Percentiles rank a stretch among this genome's conserved stretches.
phyloP scores from a whole-genome alignment of 1,284 basidiomycete genomes.

The Ganoderma multipileum region DNA sequence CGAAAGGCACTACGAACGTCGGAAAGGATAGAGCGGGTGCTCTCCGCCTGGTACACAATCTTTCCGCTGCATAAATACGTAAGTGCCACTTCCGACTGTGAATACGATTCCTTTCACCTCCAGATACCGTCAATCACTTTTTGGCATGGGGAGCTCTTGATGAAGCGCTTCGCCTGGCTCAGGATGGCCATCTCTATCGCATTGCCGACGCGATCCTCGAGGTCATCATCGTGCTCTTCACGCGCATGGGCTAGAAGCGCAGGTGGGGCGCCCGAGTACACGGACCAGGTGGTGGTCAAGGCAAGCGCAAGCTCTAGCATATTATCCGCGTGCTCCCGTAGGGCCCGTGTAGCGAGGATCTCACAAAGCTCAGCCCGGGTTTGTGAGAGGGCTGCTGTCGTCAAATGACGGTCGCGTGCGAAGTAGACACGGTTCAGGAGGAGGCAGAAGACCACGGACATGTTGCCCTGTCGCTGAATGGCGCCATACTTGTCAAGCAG shows the following conservation, averaged over 20 bases:
- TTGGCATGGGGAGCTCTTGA: conserved; percentile 86
- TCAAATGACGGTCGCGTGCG: conserved; percentile 72
- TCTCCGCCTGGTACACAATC: conserved; percentile 90
- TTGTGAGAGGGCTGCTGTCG: conserved; percentile 70
- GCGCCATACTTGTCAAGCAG: conserved; percentile 76
- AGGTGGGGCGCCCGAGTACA: conserved; percentile 84
- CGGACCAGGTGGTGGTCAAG: conserved; percentile 87
- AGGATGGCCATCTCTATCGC: conserved; percentile 93
- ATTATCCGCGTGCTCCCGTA: conserved; percentile 80
- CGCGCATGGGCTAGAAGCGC: conserved; percentile 66
- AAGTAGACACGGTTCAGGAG: conserved; percentile 92
- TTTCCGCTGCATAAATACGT: conserved; percentile 61
- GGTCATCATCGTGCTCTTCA: conserved; percentile 75
- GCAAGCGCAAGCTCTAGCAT: conserved; percentile 81
- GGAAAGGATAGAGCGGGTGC: conserved; percentile 84
- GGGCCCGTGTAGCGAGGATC: conserved; percentile 83
- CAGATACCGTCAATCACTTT: conserved; percentile 86
- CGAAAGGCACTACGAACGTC: conserved; percentile 61
- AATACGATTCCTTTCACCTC: conserved; percentile 53
- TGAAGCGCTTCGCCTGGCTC: conserved; percentile 84
- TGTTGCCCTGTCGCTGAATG: conserved; percentile 70
- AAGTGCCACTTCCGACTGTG: conserved; percentile 5
- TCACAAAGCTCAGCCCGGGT: conserved; percentile 88
- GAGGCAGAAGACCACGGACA: conserved; percentile 86
- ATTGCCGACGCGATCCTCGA: conserved; percentile 84